Percentiles rank a stretch among this genome's conserved stretches.
Conservation (phyloP, 2,329 filamentous ascomycete genomes). For the Hypoxylon sp. region DNA sequence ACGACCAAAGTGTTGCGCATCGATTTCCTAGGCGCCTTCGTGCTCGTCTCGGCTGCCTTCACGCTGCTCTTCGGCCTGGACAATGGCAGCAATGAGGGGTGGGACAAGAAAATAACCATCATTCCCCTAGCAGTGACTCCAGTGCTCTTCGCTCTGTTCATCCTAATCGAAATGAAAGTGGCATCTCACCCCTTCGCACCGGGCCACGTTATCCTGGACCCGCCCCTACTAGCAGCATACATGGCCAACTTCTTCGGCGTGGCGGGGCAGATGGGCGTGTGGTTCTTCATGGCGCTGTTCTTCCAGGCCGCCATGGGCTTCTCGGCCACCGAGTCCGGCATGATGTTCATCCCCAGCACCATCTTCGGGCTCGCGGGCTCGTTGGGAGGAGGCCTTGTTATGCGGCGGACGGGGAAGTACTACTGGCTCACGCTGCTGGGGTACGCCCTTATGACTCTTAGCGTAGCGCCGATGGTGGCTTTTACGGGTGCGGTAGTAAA, state of each 20-base stretch:
- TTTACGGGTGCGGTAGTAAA: constrained; percentile 68
- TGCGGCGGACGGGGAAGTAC: constrained; percentile 79
- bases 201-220: constrained; percentile 78
- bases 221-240: constrained; percentile 76
- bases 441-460: constrained; percentile 68
- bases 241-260: constrained; percentile 80
- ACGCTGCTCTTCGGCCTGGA: constrained; percentile 79
- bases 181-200: constrained; percentile 82
- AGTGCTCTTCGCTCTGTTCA: constrained; percentile 75
- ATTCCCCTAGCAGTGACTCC: constrained; percentile 69
- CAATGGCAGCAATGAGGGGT: constrained; percentile 79
- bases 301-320: constrained; percentile 80
- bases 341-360: constrained; percentile 77
- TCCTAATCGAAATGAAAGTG: constrained; percentile 76
- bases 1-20: constrained; percentile 75
- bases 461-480: constrained; percentile 69
- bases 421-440: constrained; percentile 76
- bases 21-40: constrained; percentile 79
- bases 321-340: constrained; percentile 73
- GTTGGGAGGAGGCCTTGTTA: constrained; percentile 74
- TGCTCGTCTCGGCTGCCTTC: constrained; percentile 75
- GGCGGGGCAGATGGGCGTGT: constrained; percentile 66
- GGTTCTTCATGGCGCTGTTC: constrained; percentile 84
- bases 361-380: constrained; percentile 74
- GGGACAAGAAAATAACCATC: constrained; percentile 72